These are phyloP conservation scores for Cucumis cinereus DNA, from an alignment of 306 rosid species.

Conservation along the genomic window DNA sequence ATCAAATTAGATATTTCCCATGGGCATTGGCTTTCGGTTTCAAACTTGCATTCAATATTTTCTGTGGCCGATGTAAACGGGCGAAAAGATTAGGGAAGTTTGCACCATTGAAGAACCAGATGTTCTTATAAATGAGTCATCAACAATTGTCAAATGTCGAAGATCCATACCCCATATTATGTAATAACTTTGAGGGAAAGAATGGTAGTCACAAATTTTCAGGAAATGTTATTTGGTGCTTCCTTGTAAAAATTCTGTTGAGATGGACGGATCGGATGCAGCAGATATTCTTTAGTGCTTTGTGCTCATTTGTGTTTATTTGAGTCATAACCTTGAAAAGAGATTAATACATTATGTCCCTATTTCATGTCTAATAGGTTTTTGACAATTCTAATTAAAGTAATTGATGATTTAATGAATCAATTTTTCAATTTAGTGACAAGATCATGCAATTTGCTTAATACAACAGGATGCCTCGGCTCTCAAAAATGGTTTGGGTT, in stretches of 20 bases:
- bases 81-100: background rate
- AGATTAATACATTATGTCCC: no score
- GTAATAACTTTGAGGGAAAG: background rate
- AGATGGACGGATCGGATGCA: background rate
- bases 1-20: background rate
- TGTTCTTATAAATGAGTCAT: background rate
- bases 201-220: background rate
- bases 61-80: background rate
- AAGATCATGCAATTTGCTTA: no score
- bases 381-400: no score
- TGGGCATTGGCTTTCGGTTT: background rate
- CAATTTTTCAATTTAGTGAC: no score
- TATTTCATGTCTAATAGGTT: no score
- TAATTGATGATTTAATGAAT: no score
- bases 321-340: no score
- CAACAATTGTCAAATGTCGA: background rate
- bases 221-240: background rate
- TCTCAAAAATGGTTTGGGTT: no score
- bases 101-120: background rate
- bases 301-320: no score
- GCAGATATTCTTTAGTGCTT: no score
- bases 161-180: background rate
- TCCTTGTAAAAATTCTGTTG: background rate
- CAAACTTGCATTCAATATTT: background rate
- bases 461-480: no score